Evolutionary conservation across 257 asterid genomes (phyloP).

Genomic region (Jacaranda copaia): DNA sequence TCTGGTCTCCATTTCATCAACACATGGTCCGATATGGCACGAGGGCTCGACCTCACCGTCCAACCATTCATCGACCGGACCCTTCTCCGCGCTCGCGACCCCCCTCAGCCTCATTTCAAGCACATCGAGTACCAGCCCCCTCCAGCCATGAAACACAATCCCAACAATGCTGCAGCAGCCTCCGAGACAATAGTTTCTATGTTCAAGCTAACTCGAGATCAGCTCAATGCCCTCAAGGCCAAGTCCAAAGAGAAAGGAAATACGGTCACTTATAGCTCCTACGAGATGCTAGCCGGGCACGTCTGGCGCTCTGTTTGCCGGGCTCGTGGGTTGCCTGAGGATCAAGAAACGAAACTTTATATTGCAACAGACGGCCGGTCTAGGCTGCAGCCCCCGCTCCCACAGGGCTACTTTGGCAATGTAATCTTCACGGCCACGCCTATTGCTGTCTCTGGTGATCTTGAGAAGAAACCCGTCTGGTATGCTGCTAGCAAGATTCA

Average conservation of each 20-base stretch:
- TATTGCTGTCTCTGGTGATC: conserved; percentile 65
- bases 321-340: conserved; percentile 72
- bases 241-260: conserved; percentile 75
- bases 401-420: conserved; percentile 85
- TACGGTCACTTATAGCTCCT: conserved; percentile 69
- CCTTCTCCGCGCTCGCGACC: conserved; percentile 83
- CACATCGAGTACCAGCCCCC: conserved; percentile 96
- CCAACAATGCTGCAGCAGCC: conserved; percentile 29
- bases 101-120: conserved; percentile 79
- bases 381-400: conserved; percentile 72
- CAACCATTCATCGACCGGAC: conserved; percentile 89
- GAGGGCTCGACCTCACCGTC: conserved; percentile 72
- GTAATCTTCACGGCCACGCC: conserved; percentile 89
- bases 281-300: conserved; percentile 85
- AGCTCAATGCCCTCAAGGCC: conserved; percentile 67
- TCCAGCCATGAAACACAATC: conserved; percentile 59
- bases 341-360: conserved; percentile 77
- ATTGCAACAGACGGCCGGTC: conserved; percentile 89
- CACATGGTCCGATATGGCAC: conserved; percentile 98
- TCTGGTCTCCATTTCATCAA: conserved; percentile 98
- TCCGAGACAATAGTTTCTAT: conserved; percentile 63
- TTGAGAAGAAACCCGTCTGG: conserved; percentile 68
- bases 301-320: conserved; percentile 78
- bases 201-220: conserved; percentile 68
- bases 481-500: conserved; percentile 74